Conservation (phyloP, 164 flowering plant species). For the Vitis cinerea region DNA sequence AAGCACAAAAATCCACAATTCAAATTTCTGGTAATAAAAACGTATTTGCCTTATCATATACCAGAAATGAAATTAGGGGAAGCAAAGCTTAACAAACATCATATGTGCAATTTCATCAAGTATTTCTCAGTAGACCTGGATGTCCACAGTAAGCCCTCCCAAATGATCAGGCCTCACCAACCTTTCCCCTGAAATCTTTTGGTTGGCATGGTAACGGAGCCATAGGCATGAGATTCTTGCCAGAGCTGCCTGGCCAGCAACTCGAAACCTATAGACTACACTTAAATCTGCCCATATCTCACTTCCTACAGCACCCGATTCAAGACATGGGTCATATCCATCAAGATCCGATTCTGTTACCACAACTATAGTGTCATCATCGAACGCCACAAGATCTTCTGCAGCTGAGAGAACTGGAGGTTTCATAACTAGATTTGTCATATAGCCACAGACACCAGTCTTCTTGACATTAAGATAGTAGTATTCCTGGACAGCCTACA, state of each 20-base stretch:
- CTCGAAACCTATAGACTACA: constrained; percentile 55
- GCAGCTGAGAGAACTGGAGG: constrained; percentile 12
- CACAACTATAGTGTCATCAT: constrained; percentile 70
- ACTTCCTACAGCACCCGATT: constrained; percentile 28
- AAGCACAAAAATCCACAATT: neutral
- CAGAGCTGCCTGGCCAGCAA: constrained; percentile 64
- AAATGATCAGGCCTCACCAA: constrained; percentile 36
- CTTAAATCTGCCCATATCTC: constrained; percentile 63
- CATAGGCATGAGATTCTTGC: too few species aligned
- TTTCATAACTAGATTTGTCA: constrained; percentile 15
- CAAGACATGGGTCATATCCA: constrained; percentile 34
- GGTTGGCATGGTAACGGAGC: neutral
- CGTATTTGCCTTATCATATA: constrained; percentile 14
- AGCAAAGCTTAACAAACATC: neutral
- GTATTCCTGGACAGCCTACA: constrained; percentile 79
- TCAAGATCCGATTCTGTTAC: constrained; percentile 77
- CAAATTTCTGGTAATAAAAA: neutral
- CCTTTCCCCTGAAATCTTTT: constrained; percentile 29
- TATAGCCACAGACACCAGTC: constrained; percentile 1
- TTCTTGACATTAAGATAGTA: constrained; percentile 40
- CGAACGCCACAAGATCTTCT: constrained; percentile 43
- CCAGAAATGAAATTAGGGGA: neutral
- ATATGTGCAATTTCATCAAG: constrained; percentile 2
- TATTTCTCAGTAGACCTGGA: constrained; percentile 47
- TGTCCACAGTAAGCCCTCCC: constrained; percentile 61